phyloP scores from a whole-genome alignment of 495 filamentous ascomycete genomes.

The Lasiosphaeriaceae sp. region DNA sequence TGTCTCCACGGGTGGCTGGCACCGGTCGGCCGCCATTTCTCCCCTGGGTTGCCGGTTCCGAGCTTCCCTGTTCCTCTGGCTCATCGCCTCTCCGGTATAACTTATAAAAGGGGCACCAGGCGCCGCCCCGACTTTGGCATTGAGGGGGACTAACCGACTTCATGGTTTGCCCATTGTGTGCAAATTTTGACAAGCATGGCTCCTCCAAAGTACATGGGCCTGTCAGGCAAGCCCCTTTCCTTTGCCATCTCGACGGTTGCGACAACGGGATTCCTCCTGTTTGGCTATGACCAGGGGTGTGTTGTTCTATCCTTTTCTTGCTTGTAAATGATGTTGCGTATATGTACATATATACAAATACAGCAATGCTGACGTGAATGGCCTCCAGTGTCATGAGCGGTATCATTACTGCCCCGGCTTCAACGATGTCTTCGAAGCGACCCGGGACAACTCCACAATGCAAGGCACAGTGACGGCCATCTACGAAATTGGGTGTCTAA shows the following conservation, averaged over 20 bases:
- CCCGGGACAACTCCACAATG: slow-evolving; percentile 62
- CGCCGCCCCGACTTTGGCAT: not conserved
- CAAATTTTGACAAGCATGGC: slow-evolving; percentile 26
- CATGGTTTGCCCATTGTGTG: not conserved
- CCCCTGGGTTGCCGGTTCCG: not conserved
- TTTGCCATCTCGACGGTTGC: slow-evolving; percentile 62
- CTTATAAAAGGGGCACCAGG: not conserved
- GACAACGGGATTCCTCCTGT: slow-evolving; percentile 70
- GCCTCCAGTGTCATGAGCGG: slow-evolving; percentile 61
- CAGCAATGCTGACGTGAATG: not conserved
- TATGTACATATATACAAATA: too few species aligned
- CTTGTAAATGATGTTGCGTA: too few species aligned
- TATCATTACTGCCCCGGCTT: slow-evolving; percentile 74
- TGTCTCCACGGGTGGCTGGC: not conserved
- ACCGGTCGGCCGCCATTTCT: not conserved
- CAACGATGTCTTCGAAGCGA: slow-evolving; percentile 64
- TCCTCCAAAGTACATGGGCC: slow-evolving; percentile 53
- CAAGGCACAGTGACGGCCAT: slow-evolving; percentile 80
- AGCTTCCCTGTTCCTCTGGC: not conserved
- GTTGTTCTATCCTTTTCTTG: not conserved
- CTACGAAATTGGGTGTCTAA: slow-evolving; percentile 75
- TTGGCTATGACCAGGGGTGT: slow-evolving; percentile 64
- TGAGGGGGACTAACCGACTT: not conserved
- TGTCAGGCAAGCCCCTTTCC: slow-evolving; percentile 60
- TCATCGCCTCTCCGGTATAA: not conserved